Conservation (phyloP, 2,329 filamentous ascomycete species). For the Arthroderma sp. region DNA sequence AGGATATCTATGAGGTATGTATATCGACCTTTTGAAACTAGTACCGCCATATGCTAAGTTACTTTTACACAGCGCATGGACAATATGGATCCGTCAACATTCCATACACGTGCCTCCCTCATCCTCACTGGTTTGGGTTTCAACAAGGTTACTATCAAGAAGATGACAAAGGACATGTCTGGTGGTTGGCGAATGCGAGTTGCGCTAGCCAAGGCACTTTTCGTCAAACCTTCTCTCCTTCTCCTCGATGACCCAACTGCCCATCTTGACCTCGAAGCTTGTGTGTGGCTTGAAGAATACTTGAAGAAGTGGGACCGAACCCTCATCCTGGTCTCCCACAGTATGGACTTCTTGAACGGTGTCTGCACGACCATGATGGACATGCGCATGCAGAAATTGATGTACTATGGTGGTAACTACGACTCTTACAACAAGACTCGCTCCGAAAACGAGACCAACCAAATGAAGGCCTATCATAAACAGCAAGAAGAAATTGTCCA, state of each 20-base stretch:
- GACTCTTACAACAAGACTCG: conserved; percentile 95
- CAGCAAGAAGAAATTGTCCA: conserved; percentile 98
- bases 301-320: conserved; percentile 99
- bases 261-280: conserved; percentile 97
- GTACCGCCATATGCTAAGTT: conserved; percentile 8
- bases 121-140: conserved; percentile 98
- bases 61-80: conserved; percentile 71
- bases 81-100: conserved; percentile 95
- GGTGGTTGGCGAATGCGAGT: conserved; percentile 99
- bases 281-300: conserved; percentile 99
- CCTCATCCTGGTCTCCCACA: conserved; percentile 91
- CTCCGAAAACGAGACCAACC: conserved; percentile 87
- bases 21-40: conserved; percentile 2
- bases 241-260: conserved; percentile 96
- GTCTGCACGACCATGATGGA: conserved; percentile 98
- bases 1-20: conserved; percentile 88
- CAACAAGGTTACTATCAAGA: conserved; percentile 95
- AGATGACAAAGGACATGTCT: conserved; percentile 99
- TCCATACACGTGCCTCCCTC: conserved; percentile 85
- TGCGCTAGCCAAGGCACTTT: conserved; percentile 89
- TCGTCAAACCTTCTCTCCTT: conserved; percentile 92
- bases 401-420: conserved; percentile 99
- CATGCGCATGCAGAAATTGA: conserved; percentile 76
- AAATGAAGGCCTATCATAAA: conserved; percentile 98
- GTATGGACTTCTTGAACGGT: conserved; percentile 97